Evolutionary conservation across 179 eudicot species (phyloP).

Genomic region (Silene noctiflora): DNA sequence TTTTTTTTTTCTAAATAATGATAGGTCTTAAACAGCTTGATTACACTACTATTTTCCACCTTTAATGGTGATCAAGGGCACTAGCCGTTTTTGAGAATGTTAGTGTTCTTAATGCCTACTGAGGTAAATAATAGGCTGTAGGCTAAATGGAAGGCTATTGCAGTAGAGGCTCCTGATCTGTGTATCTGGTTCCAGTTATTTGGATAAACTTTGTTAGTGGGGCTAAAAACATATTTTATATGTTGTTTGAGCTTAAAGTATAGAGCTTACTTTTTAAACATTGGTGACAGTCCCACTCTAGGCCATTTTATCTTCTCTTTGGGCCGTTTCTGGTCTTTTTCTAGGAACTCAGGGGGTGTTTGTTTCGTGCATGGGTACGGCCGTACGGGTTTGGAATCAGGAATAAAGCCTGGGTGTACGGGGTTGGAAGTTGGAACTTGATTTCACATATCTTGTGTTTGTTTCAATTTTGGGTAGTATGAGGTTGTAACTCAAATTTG

Average conservation of each 20-base stretch:
- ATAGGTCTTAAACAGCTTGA: not conserved
- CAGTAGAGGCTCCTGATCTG: slow-evolving; percentile 4
- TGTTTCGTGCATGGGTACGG: too few relatives aligned
- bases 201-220: not conserved
- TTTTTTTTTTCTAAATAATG: not conserved
- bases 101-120: not conserved
- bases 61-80: not conserved
- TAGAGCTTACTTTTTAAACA: not conserved
- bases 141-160: slow-evolving; percentile 4
- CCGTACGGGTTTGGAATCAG: too few relatives aligned
- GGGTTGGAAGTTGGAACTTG: too few relatives aligned
- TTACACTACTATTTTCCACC: not conserved
- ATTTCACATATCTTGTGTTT: too few relatives aligned
- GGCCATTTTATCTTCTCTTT: slow-evolving; percentile 2
- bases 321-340: not conserved
- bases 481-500: too few relatives aligned
- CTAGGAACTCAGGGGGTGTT: too few relatives aligned
- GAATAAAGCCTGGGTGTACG: too few relatives aligned
- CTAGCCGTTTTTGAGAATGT: not conserved
- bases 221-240: not conserved
- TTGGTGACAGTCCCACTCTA: not conserved
- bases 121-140: not conserved
- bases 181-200: not conserved
- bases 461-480: too few relatives aligned
- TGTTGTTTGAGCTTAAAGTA: not conserved